Percentiles rank a stretch among this genome's conserved stretches.
phyloP scores from a whole-genome alignment of 2,329 filamentous ascomycete genomes.

The Coleophoma crateriformis region DNA sequence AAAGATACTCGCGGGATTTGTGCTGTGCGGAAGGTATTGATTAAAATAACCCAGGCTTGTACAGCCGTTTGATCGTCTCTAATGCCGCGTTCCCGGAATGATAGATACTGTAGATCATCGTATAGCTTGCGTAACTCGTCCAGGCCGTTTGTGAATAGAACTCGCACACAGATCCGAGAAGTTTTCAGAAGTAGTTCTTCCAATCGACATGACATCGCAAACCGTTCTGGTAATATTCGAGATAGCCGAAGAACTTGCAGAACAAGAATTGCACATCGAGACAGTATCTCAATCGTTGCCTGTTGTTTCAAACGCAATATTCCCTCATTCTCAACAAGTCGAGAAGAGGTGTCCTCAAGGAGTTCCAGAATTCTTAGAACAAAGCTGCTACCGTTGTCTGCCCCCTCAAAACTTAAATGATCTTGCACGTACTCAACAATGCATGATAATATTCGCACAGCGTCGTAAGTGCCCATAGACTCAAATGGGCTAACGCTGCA shows the following conservation, averaged over 20 bases:
- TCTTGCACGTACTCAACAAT: constrained; percentile 24
- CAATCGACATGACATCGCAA: constrained; percentile 27
- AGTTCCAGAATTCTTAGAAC: constrained; percentile 22
- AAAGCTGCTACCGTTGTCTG: constrained; percentile 12
- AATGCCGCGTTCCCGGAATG: constrained; percentile 46
- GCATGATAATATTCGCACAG: constrained; percentile 10
- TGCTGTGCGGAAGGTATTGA: constrained; percentile 45
- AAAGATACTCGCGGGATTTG: constrained; percentile 48
- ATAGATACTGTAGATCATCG: constrained; percentile 37
- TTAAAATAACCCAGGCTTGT: constrained; percentile 54
- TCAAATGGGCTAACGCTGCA: background rate
- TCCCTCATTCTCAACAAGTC: constrained; percentile 3
- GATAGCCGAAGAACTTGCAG: constrained; percentile 38
- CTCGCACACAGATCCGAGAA: constrained; percentile 30
- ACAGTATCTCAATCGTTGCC: constrained; percentile 10
- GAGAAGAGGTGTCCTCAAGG: constrained; percentile 17
- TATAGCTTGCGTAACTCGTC: constrained; percentile 40
- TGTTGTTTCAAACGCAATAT: background rate
- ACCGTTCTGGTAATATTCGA: constrained; percentile 6
- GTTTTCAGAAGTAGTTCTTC: constrained; percentile 43
- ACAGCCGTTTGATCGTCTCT: constrained; percentile 36
- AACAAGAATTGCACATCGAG: constrained; percentile 27
- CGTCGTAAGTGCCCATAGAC: constrained; percentile 2
- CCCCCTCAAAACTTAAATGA: constrained; percentile 11
- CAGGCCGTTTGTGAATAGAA: constrained; percentile 38